Base-by-base conservation (phyloP, 2,329 filamentous ascomycete species). In the Fusarium chaquense region DNA sequence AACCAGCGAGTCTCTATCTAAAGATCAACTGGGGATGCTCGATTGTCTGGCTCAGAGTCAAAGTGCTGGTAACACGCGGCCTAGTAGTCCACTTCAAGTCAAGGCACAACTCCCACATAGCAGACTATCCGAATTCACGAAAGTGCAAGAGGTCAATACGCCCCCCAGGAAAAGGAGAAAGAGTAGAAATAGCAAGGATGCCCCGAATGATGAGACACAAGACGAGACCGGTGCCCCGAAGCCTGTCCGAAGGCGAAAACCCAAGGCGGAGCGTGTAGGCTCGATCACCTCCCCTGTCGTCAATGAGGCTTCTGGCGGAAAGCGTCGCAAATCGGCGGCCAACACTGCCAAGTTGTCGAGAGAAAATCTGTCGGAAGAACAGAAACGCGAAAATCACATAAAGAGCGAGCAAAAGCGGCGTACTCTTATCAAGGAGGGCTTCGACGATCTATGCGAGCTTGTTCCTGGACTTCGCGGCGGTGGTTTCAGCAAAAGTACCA, bases 331-430 rank as follows among this genome's bases (percentile, higher is more conserved):
- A 73, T 87, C 86, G 2, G 77, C 76, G 9, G 76, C 74, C 7
- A 80, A 75, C 40, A 77, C 71, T 12, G 69, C 78, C 20, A 90
- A 89, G 73, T 61, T 81, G 3, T 76, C 83, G 4, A 81, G 91
- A 28, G 91, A 90, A 76, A 97, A 97, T 72, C 89, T 96, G 6
- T 88, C 89, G 0, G 92, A 95, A 71, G 90, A 91, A 64, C 91
- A 96, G 79, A 96, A 95, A 79, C 86, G 93, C 46, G 90, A 90
- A 74, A 97, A 97, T 72, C 93, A 97, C 76, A 96, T 97, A 69
- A 85, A 90, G 54, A 96, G 93, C 54, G 93, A 97, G 77, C 93
- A 97, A 80, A 97, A 96, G 79, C 87, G 94, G 35, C 86, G 93
- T 49, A 93, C 93, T 28, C 83, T 94, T 47, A 95, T 95, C 74